Percentiles rank a stretch among this genome's conserved stretches.
Conservation (phyloP, 257 asterid genomes). For the Ajuga chamaepitys region DNA sequence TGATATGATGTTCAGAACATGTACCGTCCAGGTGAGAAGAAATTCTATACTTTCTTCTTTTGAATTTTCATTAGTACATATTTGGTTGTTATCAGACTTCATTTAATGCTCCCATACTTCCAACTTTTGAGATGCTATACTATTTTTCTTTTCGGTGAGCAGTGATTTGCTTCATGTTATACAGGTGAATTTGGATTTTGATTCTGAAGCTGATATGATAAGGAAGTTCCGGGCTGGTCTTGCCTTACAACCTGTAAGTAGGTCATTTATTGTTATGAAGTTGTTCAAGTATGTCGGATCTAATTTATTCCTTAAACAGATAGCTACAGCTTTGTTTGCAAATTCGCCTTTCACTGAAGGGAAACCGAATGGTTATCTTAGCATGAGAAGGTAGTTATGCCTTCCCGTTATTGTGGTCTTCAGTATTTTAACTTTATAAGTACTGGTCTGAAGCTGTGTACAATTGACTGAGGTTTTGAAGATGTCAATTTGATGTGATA, state of each 20-base stretch:
- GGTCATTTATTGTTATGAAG: neutral
- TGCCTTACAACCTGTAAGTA: slow-evolving; percentile 91
- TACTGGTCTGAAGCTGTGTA: slow-evolving; percentile 11
- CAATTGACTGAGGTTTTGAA: slow-evolving; percentile 3
- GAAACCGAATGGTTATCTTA: slow-evolving; percentile 86
- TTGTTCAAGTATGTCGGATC: slow-evolving; percentile 15
- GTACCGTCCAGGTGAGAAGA: slow-evolving; percentile 80
- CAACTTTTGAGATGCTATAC: neutral
- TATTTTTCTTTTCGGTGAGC: slow-evolving; percentile 9
- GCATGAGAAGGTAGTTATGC: slow-evolving; percentile 82
- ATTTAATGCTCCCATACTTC: neutral
- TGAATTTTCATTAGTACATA: neutral
- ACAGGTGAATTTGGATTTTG: slow-evolving; percentile 92
- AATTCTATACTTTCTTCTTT: neutral
- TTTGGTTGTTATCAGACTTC: neutral
- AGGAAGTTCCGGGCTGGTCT: slow-evolving; percentile 95
- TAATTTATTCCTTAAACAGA: slow-evolving; percentile 51
- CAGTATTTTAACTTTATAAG: neutral
- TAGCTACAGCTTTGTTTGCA: slow-evolving; percentile 95
- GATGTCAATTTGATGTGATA: slow-evolving; percentile 10
- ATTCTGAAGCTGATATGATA: slow-evolving; percentile 95
- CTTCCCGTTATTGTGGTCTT: slow-evolving; percentile 6
- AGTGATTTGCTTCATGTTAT: slow-evolving; percentile 14
- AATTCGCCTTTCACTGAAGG: slow-evolving; percentile 98
- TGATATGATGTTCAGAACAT: slow-evolving; percentile 93